Conservation (phyloP, 1,284 basidiomycete genomes). For the Hemileccinum hortonii region DNA sequence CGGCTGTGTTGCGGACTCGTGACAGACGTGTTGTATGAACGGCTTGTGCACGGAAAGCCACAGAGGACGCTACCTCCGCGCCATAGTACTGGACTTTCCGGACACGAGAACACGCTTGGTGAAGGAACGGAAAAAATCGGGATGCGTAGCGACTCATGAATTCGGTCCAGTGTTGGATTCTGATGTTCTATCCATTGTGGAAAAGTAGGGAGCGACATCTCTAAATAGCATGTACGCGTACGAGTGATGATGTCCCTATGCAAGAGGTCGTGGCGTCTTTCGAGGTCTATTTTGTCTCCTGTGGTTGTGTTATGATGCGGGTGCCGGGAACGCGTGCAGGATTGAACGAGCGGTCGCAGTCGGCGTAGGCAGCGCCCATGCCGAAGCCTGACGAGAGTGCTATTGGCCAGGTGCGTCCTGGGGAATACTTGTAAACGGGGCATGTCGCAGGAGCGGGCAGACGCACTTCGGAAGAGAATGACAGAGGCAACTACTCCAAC, state of each 20-base stretch:
- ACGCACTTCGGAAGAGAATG: conserved; percentile 92
- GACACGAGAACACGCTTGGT: not conserved
- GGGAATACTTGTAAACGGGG: conserved; percentile 11
- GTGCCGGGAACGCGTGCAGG: conserved; percentile 90
- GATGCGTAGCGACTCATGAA: conserved; percentile 5
- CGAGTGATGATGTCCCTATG: not conserved
- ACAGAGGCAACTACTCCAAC: conserved; percentile 94
- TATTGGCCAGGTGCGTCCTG: conserved; percentile 96
- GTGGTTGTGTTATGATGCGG: conserved; percentile 57
- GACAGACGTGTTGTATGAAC: conserved; percentile 64
- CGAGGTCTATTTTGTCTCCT: conserved; percentile 26
- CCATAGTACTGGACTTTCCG: not conserved
- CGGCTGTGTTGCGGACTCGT: not conserved
- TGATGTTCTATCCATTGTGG: conserved; percentile 16
- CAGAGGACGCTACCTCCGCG: conserved; percentile 40
- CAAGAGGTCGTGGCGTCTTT: too few species aligned
- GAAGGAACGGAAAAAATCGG: conserved; percentile 22
- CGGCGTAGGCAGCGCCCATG: conserved; percentile 84
- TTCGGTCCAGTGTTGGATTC: conserved; percentile 1
- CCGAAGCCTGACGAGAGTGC: conserved; percentile 92
- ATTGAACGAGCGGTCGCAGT: conserved; percentile 97
- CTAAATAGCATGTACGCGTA: conserved; percentile 17
- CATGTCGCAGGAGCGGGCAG: conserved; percentile 2
- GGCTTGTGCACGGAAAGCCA: conserved; percentile 61
- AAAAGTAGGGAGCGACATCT: conserved; percentile 1